Conservation (phyloP, 768 basidiomycete species). For the Lyophyllum atratum region DNA sequence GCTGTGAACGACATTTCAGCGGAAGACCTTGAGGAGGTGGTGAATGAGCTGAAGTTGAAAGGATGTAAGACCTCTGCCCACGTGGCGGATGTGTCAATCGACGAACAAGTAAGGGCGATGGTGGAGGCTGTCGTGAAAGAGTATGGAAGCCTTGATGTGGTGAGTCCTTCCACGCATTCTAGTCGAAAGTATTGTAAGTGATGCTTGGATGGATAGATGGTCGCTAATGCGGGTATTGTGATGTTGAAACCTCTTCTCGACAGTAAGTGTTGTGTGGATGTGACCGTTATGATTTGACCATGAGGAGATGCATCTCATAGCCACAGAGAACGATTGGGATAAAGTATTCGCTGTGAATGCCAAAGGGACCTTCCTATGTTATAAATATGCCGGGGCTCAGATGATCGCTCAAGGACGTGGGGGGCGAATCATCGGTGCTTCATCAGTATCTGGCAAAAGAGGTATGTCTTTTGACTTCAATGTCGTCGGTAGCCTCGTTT, state of each 20-base stretch:
- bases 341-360: conserved; percentile 50
- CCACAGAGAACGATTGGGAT: conserved; percentile 40
- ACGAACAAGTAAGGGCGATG: conserved; percentile 23
- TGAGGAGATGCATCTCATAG: conserved; percentile 18
- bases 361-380: conserved; percentile 61
- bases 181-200: neutral
- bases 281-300: neutral
- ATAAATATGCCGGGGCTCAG: conserved; percentile 61
- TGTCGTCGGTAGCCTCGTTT: neutral
- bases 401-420: conserved; percentile 58
- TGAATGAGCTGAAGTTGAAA: conserved; percentile 20
- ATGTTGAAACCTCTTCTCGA: conserved; percentile 18
- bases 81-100: conserved; percentile 21
- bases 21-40: conserved; percentile 1
- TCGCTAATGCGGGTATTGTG: conserved; percentile 33
- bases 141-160: conserved; percentile 32
- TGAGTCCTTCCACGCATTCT: conserved; percentile 10
- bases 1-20: conserved; percentile 37
- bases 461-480: conserved; percentile 13
- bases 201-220: conserved; percentile 23
- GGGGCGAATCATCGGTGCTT: conserved; percentile 56
- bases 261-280: conserved; percentile 7
- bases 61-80: conserved; percentile 18
- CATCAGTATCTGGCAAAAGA: conserved; percentile 31
- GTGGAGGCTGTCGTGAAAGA: conserved; percentile 15